A percentile compares a stretch with the other conserved stretches of the same genome.
Conservation (phyloP, 768 basidiomycete genomes). For the Termitomyces sp. region DNA sequence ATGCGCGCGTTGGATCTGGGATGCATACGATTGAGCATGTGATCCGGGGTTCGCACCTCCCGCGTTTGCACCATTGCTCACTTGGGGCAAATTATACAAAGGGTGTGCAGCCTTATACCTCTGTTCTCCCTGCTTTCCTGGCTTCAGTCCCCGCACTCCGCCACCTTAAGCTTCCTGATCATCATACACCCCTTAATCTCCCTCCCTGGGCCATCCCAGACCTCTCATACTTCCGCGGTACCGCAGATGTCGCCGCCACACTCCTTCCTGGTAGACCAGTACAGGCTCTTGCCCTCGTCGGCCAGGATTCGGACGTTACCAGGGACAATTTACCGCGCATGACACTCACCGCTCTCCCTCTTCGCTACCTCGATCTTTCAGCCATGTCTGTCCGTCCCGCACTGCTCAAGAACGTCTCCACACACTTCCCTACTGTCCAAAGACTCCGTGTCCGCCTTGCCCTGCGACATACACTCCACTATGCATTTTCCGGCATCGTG, state of each 20-base stretch:
- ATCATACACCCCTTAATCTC: slow-evolving; percentile 34
- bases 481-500: slow-evolving; percentile 59
- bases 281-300: slow-evolving; percentile 47
- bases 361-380: slow-evolving; percentile 53
- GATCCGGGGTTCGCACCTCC: slow-evolving; percentile 30
- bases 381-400: slow-evolving; percentile 53
- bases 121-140: slow-evolving; percentile 37
- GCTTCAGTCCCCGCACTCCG: slow-evolving; percentile 32
- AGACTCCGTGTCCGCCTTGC: slow-evolving; percentile 51
- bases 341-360: slow-evolving; percentile 38
- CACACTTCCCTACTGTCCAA: slow-evolving; percentile 43
- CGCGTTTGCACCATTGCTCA: slow-evolving; percentile 33
- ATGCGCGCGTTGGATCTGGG: background rate
- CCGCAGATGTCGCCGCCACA: slow-evolving; percentile 50
- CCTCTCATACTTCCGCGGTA: slow-evolving; percentile 54
- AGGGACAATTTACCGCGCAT: slow-evolving; percentile 46
- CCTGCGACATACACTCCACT: slow-evolving; percentile 60
- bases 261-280: slow-evolving; percentile 60
- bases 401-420: slow-evolving; percentile 50
- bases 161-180: slow-evolving; percentile 42
- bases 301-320: slow-evolving; percentile 49
- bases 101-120: slow-evolving; percentile 34
- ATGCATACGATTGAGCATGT: slow-evolving; percentile 45
- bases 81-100: slow-evolving; percentile 42
- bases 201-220: slow-evolving; percentile 37